Base-by-base conservation (phyloP, 2,329 filamentous ascomycete species). In the Metarhizium sp. region DNA sequence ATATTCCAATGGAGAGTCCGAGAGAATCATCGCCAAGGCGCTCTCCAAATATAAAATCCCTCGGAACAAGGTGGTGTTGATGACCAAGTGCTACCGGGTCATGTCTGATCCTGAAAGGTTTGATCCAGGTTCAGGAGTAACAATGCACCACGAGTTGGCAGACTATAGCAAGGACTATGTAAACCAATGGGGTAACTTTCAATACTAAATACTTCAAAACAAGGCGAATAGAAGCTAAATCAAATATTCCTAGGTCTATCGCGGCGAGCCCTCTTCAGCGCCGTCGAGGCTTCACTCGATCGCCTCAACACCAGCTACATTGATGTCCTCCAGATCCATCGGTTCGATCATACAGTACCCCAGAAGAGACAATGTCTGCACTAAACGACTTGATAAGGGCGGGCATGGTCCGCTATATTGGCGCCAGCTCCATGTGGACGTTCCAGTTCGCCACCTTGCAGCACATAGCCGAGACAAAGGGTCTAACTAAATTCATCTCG, bases 261-360 rank as follows among this genome's bases (percentile, higher is more conserved):
- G 13, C 73, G 85, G 34, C 78, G 79, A 60, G 78, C 82, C 56
- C 86, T 88, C 62, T 82, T 87, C 63, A 78, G 83, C 58, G 78
- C 81, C 0, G 84, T 88, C 8, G 76, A 87, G 45, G 78, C 73
- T 32, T 82, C 78, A 52, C 72, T 83, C 11, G 65, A 72, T 54
- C 69, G 81, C 13, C 69, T 85, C 14, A 75, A 74, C 32, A 80
- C 76, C 2, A 25, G 25, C 25, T 83, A 84, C 64, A 78, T 83
- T 53, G 79, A 83, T 64, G 73, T 83, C 2, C 69, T 84, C 3
- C 61, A 63, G 43, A 78, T 84, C 51, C 81, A 85, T 61, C 73
- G 80, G 6, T 72, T 78, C 52, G 80, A 84, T 59, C 66, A 67
- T 0, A 66, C 68, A 1, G 75, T 72, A 3, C 73, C 76, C 64